These are phyloP conservation scores for Melastoma candidum DNA, from an alignment of 441 rosid species.

Conservation along the genomic window DNA sequence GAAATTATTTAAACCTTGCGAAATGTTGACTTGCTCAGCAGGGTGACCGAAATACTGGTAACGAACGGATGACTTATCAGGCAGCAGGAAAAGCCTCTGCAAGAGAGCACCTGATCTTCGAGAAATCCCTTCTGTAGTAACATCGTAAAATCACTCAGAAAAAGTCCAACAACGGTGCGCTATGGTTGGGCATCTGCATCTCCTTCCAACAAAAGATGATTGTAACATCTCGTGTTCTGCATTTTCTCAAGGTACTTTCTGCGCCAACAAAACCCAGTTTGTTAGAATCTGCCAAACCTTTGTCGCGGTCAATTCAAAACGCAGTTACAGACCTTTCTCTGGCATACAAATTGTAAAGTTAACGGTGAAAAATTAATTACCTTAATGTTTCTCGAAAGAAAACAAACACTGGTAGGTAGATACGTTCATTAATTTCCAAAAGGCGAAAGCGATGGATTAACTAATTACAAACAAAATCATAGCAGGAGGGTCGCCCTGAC, in stretches of 20 bases:
- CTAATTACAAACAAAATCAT: not conserved
- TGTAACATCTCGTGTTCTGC: slow-evolving; percentile 34
- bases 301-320: too few relatives aligned
- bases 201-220: slow-evolving; percentile 37
- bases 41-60: slow-evolving; percentile 42
- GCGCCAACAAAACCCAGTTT: slow-evolving; percentile 1
- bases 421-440: too few relatives aligned
- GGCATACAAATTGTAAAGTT: too few relatives aligned
- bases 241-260: slow-evolving; percentile 52
- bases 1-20: slow-evolving; percentile 32
- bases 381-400: too few relatives aligned
- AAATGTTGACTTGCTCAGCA: slow-evolving; percentile 31
- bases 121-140: slow-evolving; percentile 30
- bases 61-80: slow-evolving; percentile 24
- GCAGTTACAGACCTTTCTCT: too few relatives aligned
- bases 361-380: too few relatives aligned
- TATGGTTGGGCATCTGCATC: slow-evolving; percentile 55
- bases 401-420: too few relatives aligned
- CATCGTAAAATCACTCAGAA: slow-evolving; percentile 32
- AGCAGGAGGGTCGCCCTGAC: not conserved
- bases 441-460: not conserved
- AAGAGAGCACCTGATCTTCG: slow-evolving; percentile 42
- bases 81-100: slow-evolving; percentile 29
- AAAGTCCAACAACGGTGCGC: too few relatives aligned
- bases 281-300: not conserved